phyloP scores from a whole-genome alignment of 73 alveolate species.

The Uronychia setigera region DNA sequence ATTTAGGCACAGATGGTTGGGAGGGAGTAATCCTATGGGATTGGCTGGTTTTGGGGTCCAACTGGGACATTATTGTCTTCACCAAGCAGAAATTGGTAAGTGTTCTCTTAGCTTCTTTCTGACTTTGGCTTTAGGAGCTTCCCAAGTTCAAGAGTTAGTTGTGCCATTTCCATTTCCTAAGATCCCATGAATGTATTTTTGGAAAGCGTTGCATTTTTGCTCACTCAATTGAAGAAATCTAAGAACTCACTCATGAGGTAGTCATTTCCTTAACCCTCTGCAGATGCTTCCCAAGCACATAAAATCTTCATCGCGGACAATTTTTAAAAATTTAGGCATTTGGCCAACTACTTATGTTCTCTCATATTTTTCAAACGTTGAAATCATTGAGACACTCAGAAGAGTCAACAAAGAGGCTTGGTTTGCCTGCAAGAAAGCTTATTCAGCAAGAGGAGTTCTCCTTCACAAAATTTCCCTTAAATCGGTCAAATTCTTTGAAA shows the following conservation, averaged over 20 bases:
- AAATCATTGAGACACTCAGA: constrained; percentile 47
- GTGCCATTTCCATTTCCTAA: constrained; percentile 42
- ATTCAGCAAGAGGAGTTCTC: constrained; percentile 47
- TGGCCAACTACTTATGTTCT: constrained; percentile 51
- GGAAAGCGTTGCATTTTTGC: constrained; percentile 46
- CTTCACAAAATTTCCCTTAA: constrained; percentile 37
- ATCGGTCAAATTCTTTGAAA: constrained; percentile 57
- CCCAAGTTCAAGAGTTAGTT: constrained; percentile 36
- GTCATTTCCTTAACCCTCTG: neutral
- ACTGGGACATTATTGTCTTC: too few relatives aligned
- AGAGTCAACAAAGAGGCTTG: constrained; percentile 52
- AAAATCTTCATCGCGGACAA: constrained; percentile 13
- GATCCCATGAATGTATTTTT: constrained; percentile 52
- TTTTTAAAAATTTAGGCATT: constrained; percentile 49
- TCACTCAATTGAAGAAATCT: constrained; percentile 39
- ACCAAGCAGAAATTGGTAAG: too few relatives aligned
- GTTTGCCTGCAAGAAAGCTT: constrained; percentile 51
- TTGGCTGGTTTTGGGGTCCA: too few relatives aligned
- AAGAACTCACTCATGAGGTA: constrained; percentile 43
- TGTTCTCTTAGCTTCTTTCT: too few relatives aligned
- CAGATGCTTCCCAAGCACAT: constrained; percentile 5
- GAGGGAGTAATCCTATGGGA: too few relatives aligned
- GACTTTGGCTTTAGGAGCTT: too few relatives aligned
- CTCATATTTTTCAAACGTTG: constrained; percentile 45
- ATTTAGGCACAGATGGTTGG: too few relatives aligned